phyloP scores from a whole-genome alignment of 2,329 filamentous ascomycete species.

The Verticillium dahliae region DNA sequence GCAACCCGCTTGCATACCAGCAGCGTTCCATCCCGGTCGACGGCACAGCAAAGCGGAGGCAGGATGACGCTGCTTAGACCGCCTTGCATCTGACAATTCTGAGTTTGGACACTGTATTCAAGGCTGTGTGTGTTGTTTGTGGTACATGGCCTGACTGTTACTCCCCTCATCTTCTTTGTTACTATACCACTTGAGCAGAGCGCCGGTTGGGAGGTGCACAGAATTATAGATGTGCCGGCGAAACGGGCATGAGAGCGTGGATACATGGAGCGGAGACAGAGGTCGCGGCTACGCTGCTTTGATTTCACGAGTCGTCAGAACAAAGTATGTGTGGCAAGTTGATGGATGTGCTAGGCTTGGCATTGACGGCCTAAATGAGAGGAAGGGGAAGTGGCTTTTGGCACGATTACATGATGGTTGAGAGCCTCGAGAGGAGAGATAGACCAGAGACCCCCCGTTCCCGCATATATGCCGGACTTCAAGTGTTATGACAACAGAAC shows the following conservation, averaged over 20 bases:
- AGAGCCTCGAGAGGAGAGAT: neutral
- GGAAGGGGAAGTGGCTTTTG: neutral
- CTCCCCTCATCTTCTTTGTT: neutral
- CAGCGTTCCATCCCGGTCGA: neutral
- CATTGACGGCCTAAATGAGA: neutral
- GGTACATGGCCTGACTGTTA: neutral
- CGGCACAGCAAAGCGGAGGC: neutral
- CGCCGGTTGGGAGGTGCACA: neutral
- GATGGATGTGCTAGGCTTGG: neutral
- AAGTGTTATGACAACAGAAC: conserved; percentile 19
- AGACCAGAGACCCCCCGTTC: neutral
- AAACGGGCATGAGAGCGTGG: neutral
- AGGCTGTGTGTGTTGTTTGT: neutral
- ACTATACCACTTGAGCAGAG: neutral
- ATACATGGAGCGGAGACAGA: neutral
- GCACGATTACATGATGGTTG: too few relatives aligned
- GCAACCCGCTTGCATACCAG: neutral
- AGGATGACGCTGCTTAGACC: neutral
- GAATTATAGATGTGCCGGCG: neutral
- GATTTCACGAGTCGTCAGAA: neutral
- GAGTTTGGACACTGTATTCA: neutral
- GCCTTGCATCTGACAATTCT: neutral
- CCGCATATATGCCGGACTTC: conserved; percentile 8
- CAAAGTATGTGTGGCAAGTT: neutral
- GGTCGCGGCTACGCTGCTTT: neutral